A percentile compares a stretch with the other conserved stretches of the same genome.
phyloP scores from a whole-genome alignment of 2,329 filamentous ascomycete species.

The Epichloe sibirici region DNA sequence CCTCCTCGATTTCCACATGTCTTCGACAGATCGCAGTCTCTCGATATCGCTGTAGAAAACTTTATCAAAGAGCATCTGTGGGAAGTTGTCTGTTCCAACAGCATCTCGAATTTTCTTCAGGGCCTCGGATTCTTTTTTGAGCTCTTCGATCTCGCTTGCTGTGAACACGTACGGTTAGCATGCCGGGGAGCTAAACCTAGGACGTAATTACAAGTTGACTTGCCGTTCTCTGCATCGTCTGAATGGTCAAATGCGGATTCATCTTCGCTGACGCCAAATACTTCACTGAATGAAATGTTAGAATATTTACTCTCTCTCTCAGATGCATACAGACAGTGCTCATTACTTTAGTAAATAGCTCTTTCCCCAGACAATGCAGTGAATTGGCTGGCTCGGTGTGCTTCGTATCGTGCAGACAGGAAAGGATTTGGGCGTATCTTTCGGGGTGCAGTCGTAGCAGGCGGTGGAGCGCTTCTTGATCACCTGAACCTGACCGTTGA shows the following conservation, averaged over 20 bases:
- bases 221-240: conserved; percentile 68
- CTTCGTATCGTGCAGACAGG: conserved; percentile 96
- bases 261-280: conserved; percentile 87
- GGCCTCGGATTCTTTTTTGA: conserved; percentile 72
- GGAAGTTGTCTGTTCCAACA: conserved; percentile 67
- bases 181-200: not conserved
- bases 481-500: conserved; percentile 94
- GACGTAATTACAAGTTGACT: conserved; percentile 6
- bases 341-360: conserved; percentile 75
- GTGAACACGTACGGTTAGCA: not conserved
- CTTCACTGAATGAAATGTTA: conserved; percentile 36
- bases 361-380: conserved; percentile 98
- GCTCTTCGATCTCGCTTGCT: conserved; percentile 72
- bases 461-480: conserved; percentile 88
- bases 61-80: conserved; percentile 77
- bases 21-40: conserved; percentile 73
- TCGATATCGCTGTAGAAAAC: conserved; percentile 80
- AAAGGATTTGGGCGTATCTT: conserved; percentile 83
- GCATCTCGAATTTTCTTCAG: conserved; percentile 72
- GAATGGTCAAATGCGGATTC: conserved; percentile 70
- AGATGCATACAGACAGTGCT: not conserved
- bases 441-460: conserved; percentile 90
- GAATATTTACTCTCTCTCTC: not conserved
- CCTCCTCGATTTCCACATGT: conserved; percentile 86
- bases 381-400: conserved; percentile 90